A percentile compares a stretch with the other conserved stretches of the same genome.
Evolutionary conservation across 2,329 filamentous ascomycete genomes (phyloP).

Genomic region (Fusarium burgessii): DNA sequence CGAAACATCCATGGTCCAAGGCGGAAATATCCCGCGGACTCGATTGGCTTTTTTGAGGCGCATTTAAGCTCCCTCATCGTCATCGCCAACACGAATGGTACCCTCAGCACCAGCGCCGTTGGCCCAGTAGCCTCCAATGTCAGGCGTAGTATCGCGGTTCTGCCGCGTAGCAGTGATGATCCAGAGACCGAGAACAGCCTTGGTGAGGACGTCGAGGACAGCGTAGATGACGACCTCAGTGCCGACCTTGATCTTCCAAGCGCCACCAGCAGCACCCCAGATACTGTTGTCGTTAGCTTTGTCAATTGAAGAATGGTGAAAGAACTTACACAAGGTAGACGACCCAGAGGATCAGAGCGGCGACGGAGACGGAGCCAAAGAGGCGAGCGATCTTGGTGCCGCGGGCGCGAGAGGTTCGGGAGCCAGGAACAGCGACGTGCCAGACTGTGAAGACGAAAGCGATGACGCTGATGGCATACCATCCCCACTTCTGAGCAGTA

Average conservation of each 20-base stretch:
- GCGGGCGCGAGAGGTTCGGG: conserved; percentile 36
- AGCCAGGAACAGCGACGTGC: conserved; percentile 47
- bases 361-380: conserved; percentile 44
- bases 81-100: conserved; percentile 55
- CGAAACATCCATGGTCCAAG: background rate
- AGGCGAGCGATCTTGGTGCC: conserved; percentile 43
- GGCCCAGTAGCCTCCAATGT: conserved; percentile 55
- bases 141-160: conserved; percentile 53
- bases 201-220: conserved; percentile 49
- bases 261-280: conserved; percentile 47
- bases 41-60: background rate
- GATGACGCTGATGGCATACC: conserved; percentile 69
- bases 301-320: fast-evolving
- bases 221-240: conserved; percentile 49
- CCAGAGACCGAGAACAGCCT: conserved; percentile 48
- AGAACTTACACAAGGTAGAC: conserved; percentile 48
- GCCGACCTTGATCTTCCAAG: conserved; percentile 45
- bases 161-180: conserved; percentile 53
- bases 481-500: conserved; percentile 76
- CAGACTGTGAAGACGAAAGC: conserved; percentile 66
- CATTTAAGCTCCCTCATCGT: conserved; percentile 50
- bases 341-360: conserved; percentile 45
- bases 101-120: conserved; percentile 53
- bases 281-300: conserved; percentile 34
- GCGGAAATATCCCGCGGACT: background rate